Conservation (phyloP, 2,329 filamentous ascomycete genomes). For the Microcyclospora pomicola region DNA sequence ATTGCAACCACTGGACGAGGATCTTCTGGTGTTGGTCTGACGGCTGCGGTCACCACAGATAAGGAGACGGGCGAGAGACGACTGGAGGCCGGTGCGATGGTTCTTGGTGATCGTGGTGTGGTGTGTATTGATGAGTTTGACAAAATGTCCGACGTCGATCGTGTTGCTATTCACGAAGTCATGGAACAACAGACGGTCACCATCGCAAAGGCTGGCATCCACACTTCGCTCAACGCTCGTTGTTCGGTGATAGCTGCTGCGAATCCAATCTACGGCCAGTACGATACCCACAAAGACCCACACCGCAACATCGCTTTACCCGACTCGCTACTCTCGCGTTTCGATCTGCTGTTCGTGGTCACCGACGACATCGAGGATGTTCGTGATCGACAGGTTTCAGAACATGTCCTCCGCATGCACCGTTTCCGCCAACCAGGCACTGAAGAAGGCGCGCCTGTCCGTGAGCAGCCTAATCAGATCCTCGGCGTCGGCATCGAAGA, state of each 20-base stretch:
- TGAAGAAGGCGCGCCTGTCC: slow-evolving; percentile 87
- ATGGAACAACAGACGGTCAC: slow-evolving; percentile 99
- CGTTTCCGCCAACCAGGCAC: slow-evolving; percentile 82
- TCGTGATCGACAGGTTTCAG: slow-evolving; percentile 78
- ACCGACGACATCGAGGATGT: slow-evolving; percentile 97
- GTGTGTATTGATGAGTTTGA: slow-evolving; percentile 99
- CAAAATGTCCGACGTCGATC: slow-evolving; percentile 98
- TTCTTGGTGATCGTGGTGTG: slow-evolving; percentile 88
- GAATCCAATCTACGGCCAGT: slow-evolving; percentile 96
- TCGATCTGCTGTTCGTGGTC: slow-evolving; percentile 93
- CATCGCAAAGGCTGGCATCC: slow-evolving; percentile 95
- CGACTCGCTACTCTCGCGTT: slow-evolving; percentile 92
- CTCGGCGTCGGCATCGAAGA: slow-evolving; percentile 76
- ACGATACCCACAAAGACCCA: slow-evolving; percentile 95
- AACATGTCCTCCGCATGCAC: slow-evolving; percentile 96
- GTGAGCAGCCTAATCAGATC: slow-evolving; percentile 71
- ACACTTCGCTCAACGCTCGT: slow-evolving; percentile 89
- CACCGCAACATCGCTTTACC: slow-evolving; percentile 97
- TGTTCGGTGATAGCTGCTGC: slow-evolving; percentile 94
- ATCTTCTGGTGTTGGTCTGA: slow-evolving; percentile 94
- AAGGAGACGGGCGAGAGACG: slow-evolving; percentile 94
- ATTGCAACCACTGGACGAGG: slow-evolving; percentile 92
- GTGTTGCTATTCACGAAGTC: slow-evolving; percentile 98
- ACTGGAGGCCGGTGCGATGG: slow-evolving; percentile 96
- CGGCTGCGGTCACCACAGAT: slow-evolving; percentile 87